Conservation (phyloP, 208 protist species). For the Leishmania turanica region DNA sequence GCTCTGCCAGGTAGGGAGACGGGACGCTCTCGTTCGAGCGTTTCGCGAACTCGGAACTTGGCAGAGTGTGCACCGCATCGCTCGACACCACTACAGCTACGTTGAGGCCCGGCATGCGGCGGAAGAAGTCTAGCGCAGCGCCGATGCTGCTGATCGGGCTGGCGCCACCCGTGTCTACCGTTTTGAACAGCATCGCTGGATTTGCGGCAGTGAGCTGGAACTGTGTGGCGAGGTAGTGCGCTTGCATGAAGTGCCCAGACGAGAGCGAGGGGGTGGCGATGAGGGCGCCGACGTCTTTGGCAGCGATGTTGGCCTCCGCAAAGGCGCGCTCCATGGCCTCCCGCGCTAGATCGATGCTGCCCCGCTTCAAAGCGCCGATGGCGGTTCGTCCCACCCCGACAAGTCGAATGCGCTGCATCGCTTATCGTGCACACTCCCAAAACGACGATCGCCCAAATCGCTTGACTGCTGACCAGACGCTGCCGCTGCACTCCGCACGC, state of each 20-base stretch:
- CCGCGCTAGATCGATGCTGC: conserved; percentile 39
- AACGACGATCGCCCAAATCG: not conserved
- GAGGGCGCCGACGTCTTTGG: conserved; percentile 61
- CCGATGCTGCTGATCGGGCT: conserved; percentile 63
- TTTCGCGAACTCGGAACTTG: conserved; percentile 42
- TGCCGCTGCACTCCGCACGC: not conserved
- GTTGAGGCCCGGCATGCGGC: conserved; percentile 29
- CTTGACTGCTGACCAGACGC: not conserved
- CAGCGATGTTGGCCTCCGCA: conserved; percentile 43
- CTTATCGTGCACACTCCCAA: not conserved
- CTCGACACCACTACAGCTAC: conserved; percentile 63
- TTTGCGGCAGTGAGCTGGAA: conserved; percentile 41
- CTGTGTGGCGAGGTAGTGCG: conserved; percentile 67
- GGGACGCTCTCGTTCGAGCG: conserved; percentile 46
- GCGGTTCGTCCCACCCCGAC: conserved; percentile 61
- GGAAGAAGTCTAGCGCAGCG: conserved; percentile 52
- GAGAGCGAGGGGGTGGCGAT: conserved; percentile 84
- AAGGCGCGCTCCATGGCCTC: conserved; percentile 61
- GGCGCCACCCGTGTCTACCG: conserved; percentile 72
- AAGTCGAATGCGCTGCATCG: conserved; percentile 37
- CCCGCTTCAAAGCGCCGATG: conserved; percentile 47
- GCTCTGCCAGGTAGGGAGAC: conserved; percentile 41
- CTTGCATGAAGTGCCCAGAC: conserved; percentile 72
- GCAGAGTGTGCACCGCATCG: conserved; percentile 57
- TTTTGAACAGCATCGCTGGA: conserved; percentile 50